These are phyloP conservation scores for Citrus australasica DNA, from an alignment of 345 rosid species.

Conservation along the genomic window DNA sequence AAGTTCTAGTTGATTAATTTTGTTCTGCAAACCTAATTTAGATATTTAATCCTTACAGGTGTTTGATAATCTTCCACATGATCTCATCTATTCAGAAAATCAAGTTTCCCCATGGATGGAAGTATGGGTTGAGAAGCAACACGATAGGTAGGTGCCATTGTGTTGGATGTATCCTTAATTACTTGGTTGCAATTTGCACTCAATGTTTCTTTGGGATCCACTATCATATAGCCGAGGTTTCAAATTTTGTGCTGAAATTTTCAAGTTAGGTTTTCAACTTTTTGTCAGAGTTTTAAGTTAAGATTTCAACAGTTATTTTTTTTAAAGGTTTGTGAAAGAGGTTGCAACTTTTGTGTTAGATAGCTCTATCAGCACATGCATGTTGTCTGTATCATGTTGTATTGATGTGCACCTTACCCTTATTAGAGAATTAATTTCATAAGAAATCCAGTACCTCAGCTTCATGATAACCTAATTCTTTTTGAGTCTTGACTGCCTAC, in stretches of 20 bases:
- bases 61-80: conserved; percentile 98
- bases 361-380: too few species aligned
- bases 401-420: neutral
- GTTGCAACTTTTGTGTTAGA: too few species aligned
- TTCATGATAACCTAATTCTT: neutral
- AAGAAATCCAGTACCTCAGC: neutral
- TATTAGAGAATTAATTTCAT: neutral
- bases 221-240: too few species aligned
- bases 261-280: too few species aligned
- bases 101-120: conserved; percentile 90
- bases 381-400: neutral
- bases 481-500: neutral
- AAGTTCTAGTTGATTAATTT: conserved; percentile 1
- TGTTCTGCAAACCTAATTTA: neutral
- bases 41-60: conserved; percentile 50
- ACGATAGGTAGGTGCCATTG: conserved; percentile 42
- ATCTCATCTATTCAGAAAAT: conserved; percentile 76
- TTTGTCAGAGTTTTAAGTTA: too few species aligned
- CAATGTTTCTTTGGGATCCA: neutral
- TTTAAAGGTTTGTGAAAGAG: too few species aligned
- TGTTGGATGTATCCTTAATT: conserved; percentile 2
- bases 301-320: too few species aligned
- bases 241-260: too few species aligned
- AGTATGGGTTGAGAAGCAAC: conserved; percentile 84
- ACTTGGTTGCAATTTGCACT: neutral